Evolutionary conservation across 441 rosid species (phyloP).

Genomic region (Populus hybrid): DNA sequence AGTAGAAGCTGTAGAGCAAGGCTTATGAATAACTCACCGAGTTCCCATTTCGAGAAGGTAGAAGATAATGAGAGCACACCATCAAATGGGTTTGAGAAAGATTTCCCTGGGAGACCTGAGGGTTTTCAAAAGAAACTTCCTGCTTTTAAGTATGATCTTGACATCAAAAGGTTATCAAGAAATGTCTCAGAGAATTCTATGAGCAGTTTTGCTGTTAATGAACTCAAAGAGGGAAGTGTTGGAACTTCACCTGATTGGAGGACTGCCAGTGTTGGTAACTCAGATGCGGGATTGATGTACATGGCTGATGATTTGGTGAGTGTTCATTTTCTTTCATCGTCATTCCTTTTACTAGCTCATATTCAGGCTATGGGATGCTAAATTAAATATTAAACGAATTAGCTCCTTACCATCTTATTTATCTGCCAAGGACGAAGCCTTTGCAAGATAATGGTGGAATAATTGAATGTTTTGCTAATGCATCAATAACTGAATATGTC

Average conservation of each 20-base stretch:
- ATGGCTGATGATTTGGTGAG: slow-evolving; percentile 50
- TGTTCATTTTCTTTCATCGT: background rate
- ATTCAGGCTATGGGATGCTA: slow-evolving; percentile 5
- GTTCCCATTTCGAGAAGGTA: slow-evolving; percentile 31
- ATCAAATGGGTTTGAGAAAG: slow-evolving; percentile 37
- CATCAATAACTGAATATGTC: background rate
- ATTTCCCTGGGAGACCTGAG: slow-evolving; percentile 36
- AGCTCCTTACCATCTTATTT: background rate
- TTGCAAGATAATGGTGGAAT: background rate
- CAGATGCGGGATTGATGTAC: slow-evolving; percentile 20
- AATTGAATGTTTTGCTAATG: background rate
- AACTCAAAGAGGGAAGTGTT: slow-evolving; percentile 26
- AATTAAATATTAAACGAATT: background rate
- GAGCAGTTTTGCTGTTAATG: slow-evolving; percentile 28
- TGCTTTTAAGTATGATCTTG: slow-evolving; percentile 31
- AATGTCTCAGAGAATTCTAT: slow-evolving; percentile 37
- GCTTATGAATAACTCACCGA: slow-evolving; percentile 29
- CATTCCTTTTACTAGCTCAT: slow-evolving; percentile 13
- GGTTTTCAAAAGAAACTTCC: slow-evolving; percentile 26
- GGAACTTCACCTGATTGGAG: slow-evolving; percentile 23
- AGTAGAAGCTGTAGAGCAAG: slow-evolving; percentile 72
- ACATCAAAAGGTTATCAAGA: slow-evolving; percentile 27
- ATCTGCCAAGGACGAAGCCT: background rate
- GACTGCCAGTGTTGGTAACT: slow-evolving; percentile 8
- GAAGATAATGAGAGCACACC: slow-evolving; percentile 37